A percentile compares a stretch with the other conserved stretches of the same genome.
Evolutionary conservation across 2,329 filamentous ascomycete genomes (phyloP).

Genomic region (Cladophialophora bantiana): DNA sequence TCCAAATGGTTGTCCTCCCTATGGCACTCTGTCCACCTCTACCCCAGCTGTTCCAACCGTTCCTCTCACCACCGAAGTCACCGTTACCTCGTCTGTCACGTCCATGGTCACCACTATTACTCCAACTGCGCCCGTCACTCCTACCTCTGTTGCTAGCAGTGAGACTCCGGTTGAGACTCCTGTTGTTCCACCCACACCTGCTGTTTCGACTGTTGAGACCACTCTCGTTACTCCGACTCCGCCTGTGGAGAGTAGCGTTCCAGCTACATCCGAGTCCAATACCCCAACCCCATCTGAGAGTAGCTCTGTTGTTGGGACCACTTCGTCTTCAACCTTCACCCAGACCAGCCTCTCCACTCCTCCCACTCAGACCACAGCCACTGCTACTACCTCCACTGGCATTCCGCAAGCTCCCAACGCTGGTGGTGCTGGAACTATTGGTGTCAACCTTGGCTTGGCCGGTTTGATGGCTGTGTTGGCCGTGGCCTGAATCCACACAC

Average conservation of each 20-base stretch:
- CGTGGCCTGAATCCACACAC: constrained; percentile 27
- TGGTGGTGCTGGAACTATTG: constrained; percentile 73
- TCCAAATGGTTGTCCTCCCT: constrained; percentile 18
- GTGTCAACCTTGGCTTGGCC: constrained; percentile 76
- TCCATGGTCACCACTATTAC: constrained; percentile 14
- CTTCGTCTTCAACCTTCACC: constrained; percentile 22
- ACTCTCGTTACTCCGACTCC: neutral
- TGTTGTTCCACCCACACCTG: constrained; percentile 22
- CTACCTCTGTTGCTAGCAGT: constrained; percentile 10
- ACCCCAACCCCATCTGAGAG: constrained; percentile 20
- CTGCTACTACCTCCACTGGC: constrained; percentile 26
- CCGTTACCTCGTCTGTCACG: constrained; percentile 18
- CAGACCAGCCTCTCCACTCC: constrained; percentile 30
- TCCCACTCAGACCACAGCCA: constrained; percentile 24
- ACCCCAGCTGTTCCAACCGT: constrained; percentile 4
- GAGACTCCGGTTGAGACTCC: constrained; percentile 25
- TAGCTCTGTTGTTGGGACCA: constrained; percentile 23
- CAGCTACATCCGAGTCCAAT: constrained; percentile 20
- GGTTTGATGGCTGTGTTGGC: constrained; percentile 37
- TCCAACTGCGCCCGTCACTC: constrained; percentile 2
- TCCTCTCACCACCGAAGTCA: constrained; percentile 21
- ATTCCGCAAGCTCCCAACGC: constrained; percentile 34
- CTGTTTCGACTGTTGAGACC: constrained; percentile 21
- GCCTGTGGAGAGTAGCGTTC: constrained; percentile 22
- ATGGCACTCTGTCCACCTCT: constrained; percentile 6